phyloP scores from a whole-genome alignment of 371 early-diverging fungal species.

The Mucor circinelloides region DNA sequence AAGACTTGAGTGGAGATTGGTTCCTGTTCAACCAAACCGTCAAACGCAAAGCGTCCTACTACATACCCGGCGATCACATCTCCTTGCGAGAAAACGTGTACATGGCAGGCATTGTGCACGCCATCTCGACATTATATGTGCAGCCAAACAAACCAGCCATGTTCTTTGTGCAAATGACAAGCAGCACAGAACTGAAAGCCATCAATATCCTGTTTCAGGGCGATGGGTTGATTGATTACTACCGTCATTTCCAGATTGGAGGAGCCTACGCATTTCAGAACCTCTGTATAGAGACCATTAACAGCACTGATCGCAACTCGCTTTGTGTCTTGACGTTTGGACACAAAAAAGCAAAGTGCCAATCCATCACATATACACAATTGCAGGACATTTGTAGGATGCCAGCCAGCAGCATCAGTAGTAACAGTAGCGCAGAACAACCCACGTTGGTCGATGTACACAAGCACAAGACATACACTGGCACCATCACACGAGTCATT shows the following conservation, averaged over 20 bases:
- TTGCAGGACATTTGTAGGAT: neutral
- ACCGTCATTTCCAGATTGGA: slow-evolving; percentile 11
- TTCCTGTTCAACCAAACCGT: neutral
- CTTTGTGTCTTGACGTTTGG: neutral
- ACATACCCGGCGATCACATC: neutral
- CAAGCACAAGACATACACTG: neutral
- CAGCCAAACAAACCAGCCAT: neutral
- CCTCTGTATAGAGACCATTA: neutral
- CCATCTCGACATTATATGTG: neutral
- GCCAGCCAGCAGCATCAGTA: neutral
- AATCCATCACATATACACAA: neutral
- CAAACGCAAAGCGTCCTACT: neutral
- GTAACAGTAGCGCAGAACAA: neutral
- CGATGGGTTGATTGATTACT: slow-evolving; percentile 3
- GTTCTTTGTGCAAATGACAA: slow-evolving; percentile 16
- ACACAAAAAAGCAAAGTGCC: neutral
- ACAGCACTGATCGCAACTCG: neutral
- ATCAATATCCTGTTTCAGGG: slow-evolving; percentile 21
- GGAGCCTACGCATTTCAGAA: slow-evolving; percentile 12
- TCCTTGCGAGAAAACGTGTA: neutral
- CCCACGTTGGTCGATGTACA: neutral
- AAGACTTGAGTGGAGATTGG: neutral
- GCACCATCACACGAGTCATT: slow-evolving; percentile 32
- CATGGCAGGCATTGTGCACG: neutral
- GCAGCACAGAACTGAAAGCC: neutral